phyloP scores from a whole-genome alignment of 2,329 filamentous ascomycete genomes.

The Curvularia spicifera region DNA sequence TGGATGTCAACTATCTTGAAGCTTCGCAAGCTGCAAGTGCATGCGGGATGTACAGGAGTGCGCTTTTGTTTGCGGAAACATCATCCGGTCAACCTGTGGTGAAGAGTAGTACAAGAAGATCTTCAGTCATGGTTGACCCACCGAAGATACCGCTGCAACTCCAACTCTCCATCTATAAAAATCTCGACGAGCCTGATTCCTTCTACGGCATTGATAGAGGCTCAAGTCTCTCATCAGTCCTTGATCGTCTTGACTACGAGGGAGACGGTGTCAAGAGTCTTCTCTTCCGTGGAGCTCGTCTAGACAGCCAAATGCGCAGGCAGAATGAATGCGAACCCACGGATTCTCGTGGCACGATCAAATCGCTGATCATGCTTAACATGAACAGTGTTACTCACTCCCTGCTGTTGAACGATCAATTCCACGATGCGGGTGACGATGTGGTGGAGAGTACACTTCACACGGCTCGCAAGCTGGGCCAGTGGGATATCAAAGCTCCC shows the following conservation, averaged over 20 bases:
- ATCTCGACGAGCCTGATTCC: slow-evolving; percentile 92
- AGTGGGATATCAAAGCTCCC: slow-evolving; percentile 88
- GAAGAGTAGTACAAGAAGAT: slow-evolving; percentile 67
- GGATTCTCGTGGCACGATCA: slow-evolving; percentile 74
- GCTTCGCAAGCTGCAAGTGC: slow-evolving; percentile 74
- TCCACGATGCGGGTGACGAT: slow-evolving; percentile 61
- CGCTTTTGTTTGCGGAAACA: slow-evolving; percentile 82
- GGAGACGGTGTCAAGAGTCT: slow-evolving; percentile 84
- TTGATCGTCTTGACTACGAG: slow-evolving; percentile 87
- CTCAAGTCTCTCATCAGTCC: slow-evolving; percentile 75
- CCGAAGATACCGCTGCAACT: slow-evolving; percentile 65
- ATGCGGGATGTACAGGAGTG: slow-evolving; percentile 87
- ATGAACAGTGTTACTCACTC: slow-evolving; percentile 85
- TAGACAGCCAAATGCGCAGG: slow-evolving; percentile 80
- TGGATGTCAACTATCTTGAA: slow-evolving; percentile 77
- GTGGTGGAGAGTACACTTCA: slow-evolving; percentile 76
- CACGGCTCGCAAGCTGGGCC: slow-evolving; percentile 80
- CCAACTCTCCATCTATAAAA: slow-evolving; percentile 83
- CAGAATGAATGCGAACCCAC: slow-evolving; percentile 61
- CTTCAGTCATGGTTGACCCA: slow-evolving; percentile 59
- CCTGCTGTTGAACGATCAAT: slow-evolving; percentile 72
- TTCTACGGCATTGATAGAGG: slow-evolving; percentile 90
- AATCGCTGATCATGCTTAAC: slow-evolving; percentile 79
- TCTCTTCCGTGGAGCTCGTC: slow-evolving; percentile 87
- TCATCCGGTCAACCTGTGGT: slow-evolving; percentile 60